phyloP scores from a whole-genome alignment of 805 yeast species.

The Pichia membranifaciens region DNA sequence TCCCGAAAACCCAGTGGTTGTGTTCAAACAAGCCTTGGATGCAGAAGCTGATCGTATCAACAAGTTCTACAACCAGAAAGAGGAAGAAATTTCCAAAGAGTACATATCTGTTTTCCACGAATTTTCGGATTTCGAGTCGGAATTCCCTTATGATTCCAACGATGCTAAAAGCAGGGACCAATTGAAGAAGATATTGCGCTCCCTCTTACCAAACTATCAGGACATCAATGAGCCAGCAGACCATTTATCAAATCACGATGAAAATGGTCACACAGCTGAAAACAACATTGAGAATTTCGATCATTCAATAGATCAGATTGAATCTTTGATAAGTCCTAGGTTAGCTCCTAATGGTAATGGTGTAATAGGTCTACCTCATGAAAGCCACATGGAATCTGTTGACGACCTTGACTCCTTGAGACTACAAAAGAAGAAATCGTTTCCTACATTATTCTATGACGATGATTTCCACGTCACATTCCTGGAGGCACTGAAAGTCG shows the following conservation, averaged over 20 bases:
- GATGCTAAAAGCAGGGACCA: constrained; percentile 16
- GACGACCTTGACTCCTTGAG: constrained; percentile 17
- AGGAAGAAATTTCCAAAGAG: constrained; percentile 46
- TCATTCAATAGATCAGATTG: neutral
- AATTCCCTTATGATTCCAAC: constrained; percentile 21
- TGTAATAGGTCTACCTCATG: neutral
- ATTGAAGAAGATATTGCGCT: constrained; percentile 16
- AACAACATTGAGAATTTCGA: neutral
- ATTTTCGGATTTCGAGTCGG: constrained; percentile 51
- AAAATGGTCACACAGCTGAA: neutral
- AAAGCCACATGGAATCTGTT: neutral
- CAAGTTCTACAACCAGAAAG: constrained; percentile 64
- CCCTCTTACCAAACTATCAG: constrained; percentile 7
- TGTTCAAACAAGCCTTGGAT: constrained; percentile 70
- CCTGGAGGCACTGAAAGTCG: constrained; percentile 49
- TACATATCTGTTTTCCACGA: constrained; percentile 57
- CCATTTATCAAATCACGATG: neutral
- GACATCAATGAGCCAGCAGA: neutral
- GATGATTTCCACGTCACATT: constrained; percentile 34
- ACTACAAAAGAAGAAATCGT: constrained; percentile 23
- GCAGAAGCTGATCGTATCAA: constrained; percentile 73
- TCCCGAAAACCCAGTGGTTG: constrained; percentile 42
- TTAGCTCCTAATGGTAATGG: neutral
- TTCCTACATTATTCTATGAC: constrained; percentile 31
- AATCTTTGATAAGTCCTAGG: neutral